A percentile compares a stretch with the other conserved stretches of the same genome.
phyloP scores from a whole-genome alignment of 495 filamentous ascomycete genomes.

The Lepraria neglecta region DNA sequence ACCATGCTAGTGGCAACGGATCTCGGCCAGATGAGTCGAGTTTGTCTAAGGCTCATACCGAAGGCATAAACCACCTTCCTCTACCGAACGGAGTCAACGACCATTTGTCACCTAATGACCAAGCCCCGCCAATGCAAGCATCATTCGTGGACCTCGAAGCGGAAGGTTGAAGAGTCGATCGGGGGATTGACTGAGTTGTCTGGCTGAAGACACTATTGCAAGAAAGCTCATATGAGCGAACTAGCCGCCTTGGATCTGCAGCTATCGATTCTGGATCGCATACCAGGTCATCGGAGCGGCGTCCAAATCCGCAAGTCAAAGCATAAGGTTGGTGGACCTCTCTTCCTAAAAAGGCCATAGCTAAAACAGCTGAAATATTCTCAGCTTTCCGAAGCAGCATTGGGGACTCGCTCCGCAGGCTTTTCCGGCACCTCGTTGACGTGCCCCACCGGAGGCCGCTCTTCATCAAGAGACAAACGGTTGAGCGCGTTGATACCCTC shows the following conservation, averaged over 20 bases:
- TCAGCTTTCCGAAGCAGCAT: background rate
- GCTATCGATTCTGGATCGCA: background rate
- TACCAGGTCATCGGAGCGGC: background rate
- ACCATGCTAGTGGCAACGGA: background rate
- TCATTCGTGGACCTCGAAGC: background rate
- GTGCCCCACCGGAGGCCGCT: background rate
- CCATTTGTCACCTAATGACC: background rate
- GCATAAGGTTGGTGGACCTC: background rate
- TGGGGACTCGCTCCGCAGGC: background rate
- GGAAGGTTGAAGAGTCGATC: background rate
- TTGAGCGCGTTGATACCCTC: slow-evolving; percentile 31
- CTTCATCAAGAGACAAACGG: slow-evolving; percentile 34
- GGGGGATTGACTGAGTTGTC: too few species aligned
- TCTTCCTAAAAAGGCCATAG: background rate
- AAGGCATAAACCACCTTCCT: background rate
- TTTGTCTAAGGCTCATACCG: background rate
- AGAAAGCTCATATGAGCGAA: background rate
- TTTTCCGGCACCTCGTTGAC: background rate
- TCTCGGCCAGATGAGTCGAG: background rate
- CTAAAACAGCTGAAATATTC: background rate
- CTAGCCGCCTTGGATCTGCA: background rate
- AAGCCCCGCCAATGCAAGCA: background rate
- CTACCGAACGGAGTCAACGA: background rate
- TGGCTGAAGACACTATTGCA: background rate
- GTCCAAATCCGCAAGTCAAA: background rate